These are phyloP conservation scores for Pelargonium myrrhifolium DNA, from an alignment of 441 rosid species.

Conservation along the genomic window DNA sequence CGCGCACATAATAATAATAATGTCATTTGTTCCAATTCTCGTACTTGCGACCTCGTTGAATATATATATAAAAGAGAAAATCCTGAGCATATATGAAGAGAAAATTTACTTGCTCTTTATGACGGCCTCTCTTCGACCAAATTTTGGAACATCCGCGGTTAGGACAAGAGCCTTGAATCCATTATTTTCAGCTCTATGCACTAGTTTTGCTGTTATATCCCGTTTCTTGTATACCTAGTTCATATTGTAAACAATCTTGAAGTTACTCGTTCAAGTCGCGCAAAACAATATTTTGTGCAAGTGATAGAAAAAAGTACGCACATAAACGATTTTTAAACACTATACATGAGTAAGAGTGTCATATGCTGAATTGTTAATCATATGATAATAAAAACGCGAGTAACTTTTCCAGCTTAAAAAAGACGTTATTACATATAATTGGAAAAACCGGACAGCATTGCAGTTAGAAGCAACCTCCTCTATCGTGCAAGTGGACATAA, in stretches of 20 bases:
- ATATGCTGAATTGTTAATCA: no score
- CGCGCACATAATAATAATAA: no score
- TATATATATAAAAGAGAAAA: no score
- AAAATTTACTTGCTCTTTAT: background rate
- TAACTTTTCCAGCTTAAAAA: background rate
- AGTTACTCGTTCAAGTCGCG: no score
- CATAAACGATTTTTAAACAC: no score
- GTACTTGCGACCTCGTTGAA: no score
- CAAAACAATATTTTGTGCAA: no score
- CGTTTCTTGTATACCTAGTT: slow-evolving; percentile 69
- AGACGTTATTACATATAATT: slow-evolving; percentile 56
- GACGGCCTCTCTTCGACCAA: slow-evolving; percentile 76
- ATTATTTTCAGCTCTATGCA: slow-evolving; percentile 86
- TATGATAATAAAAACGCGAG: background rate
- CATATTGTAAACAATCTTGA: background rate
- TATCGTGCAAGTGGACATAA: slow-evolving; percentile 87
- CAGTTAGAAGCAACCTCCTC: slow-evolving; percentile 96
- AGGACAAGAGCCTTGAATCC: slow-evolving; percentile 95
- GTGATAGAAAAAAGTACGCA: no score
- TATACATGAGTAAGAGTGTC: no score
- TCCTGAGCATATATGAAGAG: no score
- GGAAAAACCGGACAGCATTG: slow-evolving; percentile 87
- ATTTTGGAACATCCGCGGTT: slow-evolving; percentile 90
- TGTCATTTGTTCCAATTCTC: no score
- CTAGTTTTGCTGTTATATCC: slow-evolving; percentile 72